Evolutionary conservation across 2,329 filamentous ascomycete species (phyloP), one percentile per base, ranked within the genome.

Genomic region (Fusarium sp.): DNA sequence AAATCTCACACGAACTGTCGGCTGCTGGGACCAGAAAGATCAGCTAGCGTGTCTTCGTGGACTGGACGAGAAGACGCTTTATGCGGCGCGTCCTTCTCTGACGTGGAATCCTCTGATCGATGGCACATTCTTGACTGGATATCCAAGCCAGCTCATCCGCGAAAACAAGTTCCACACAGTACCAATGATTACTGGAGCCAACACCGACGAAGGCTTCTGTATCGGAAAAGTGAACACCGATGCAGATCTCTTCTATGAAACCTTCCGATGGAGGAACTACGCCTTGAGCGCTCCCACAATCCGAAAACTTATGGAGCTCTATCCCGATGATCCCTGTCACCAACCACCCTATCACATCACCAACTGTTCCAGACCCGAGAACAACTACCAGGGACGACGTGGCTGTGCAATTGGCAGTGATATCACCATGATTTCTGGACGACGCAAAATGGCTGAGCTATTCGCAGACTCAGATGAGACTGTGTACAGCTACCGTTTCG

Each of bases 401-500:
- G 80, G 76, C 13, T 78, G 79, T 7, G 79, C 81, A 0, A 84
- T 85, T n/a, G 82, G 81, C 2, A 80, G 80, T 1, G 84, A 86
- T 53, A 70, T 85, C 7, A 81, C 84, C 33, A 85, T 86, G 80
- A 80, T 84, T 52, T 80, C 81, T 2, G 81, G 81, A 14, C 77
- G 84, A 2, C 79, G 84, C 28, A 81, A 81, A 55, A 80, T 84
- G 73, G 81, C 80, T 15, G 80, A 84, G 65, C 70, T 82, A 4
- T 84, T 79, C 58, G 70, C 81, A 1, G 62, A 67, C 6, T 76
- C 70, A 1, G 75, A 75, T 2, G 65, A 76, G 19, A 60, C 76
- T 6, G 81, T 84, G 1, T 86, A 81, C 65, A 83, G 81, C 61
- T 86, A 85, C 74, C 81, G 84, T 3, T 85, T 86, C 57, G 83